Evolutionary conservation across 1,284 basidiomycete species (phyloP).

Genomic region (Ganoderma sinense): DNA sequence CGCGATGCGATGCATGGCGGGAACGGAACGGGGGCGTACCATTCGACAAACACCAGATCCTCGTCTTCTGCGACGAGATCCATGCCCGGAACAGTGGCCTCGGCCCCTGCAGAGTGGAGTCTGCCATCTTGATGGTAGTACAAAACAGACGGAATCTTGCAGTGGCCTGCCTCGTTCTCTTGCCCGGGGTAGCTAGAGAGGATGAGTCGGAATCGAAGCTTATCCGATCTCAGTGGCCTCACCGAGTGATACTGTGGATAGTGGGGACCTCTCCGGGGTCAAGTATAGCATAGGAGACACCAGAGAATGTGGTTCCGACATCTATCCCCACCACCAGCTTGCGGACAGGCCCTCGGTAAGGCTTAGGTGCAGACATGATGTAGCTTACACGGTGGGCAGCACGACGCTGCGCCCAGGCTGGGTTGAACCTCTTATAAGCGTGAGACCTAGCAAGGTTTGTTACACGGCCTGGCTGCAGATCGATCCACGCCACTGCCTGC

Average conservation of each 20-base stretch:
- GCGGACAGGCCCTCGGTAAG: slow-evolving; percentile 36
- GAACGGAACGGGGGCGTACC: slow-evolving; percentile 46
- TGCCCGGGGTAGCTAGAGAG: slow-evolving; percentile 50
- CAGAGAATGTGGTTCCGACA: slow-evolving; percentile 61
- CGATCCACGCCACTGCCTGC: not conserved
- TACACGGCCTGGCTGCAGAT: not conserved
- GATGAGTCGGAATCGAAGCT: not conserved
- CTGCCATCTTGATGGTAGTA: slow-evolving; percentile 57
- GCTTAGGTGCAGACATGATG: slow-evolving; percentile 17
- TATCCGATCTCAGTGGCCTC: not conserved
- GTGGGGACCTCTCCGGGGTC: slow-evolving; percentile 57
- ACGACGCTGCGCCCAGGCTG: not conserved
- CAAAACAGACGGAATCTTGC: slow-evolving; percentile 64
- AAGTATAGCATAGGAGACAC: slow-evolving; percentile 53
- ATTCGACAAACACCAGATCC: slow-evolving; percentile 56
- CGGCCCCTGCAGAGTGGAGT: slow-evolving; percentile 58
- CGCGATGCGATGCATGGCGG: not conserved
- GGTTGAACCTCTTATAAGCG: not conserved
- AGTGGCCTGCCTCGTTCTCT: slow-evolving; percentile 49
- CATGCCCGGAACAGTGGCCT: slow-evolving; percentile 52
- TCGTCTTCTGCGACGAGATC: slow-evolving; percentile 53
- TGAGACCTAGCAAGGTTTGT: not conserved
- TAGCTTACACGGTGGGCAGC: not conserved
- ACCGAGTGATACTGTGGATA: slow-evolving; percentile 55
- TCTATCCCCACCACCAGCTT: slow-evolving; percentile 59